Base-by-base conservation (phyloP, 208 protist genomes). In the Leptomonas seymouri region DNA sequence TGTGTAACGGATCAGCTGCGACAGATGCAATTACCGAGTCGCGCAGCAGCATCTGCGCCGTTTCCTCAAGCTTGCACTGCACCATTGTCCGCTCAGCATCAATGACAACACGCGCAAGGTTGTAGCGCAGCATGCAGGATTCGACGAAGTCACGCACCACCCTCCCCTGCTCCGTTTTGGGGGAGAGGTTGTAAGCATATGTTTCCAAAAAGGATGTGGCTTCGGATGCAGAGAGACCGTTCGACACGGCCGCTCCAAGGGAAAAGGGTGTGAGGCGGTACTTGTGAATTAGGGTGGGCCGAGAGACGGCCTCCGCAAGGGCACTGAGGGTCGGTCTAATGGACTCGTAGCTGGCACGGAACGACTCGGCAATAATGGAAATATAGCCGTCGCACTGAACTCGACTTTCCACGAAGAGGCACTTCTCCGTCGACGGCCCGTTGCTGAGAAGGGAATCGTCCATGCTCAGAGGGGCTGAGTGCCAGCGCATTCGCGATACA, bases 261-360 rank as follows among this genome's bases (percentile, higher is more conserved):
- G 98, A 99, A 67, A 98, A 98, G 9, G 85, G 85, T 1, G 96
- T 99, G 18, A 99, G 80, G 41, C 87, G 77, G 81, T 99, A 99
- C 81, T 99, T 98, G 68, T 99, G 99, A 27, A 99, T 94, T 4
- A 97, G 71, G 7, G 86, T 67, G 1, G 98, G 98, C 3, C 99
- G 84, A 12, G 89, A 97, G 14, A 97, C 78, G 27, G 98, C 96
- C 80, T 99, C 98, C 9, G 99, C 95, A 25, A 99, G 69, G 5
- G 86, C 78, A 15, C 67, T 76, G 23, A 96, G 78, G 15, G 74
- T 78, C 0, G 75, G 58, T 31, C 77, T 77, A 53, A 91, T 84
- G 2, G 21, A 23, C 18, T 45, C 59, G 71, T 90, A 93, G 41
- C 71, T 78, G 16, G 63, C 15, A 11, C 91, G 84, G 54, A 96